Evolutionary conservation across 768 basidiomycete species (phyloP).

Genomic region (Hysterangium stoloniferum): DNA sequence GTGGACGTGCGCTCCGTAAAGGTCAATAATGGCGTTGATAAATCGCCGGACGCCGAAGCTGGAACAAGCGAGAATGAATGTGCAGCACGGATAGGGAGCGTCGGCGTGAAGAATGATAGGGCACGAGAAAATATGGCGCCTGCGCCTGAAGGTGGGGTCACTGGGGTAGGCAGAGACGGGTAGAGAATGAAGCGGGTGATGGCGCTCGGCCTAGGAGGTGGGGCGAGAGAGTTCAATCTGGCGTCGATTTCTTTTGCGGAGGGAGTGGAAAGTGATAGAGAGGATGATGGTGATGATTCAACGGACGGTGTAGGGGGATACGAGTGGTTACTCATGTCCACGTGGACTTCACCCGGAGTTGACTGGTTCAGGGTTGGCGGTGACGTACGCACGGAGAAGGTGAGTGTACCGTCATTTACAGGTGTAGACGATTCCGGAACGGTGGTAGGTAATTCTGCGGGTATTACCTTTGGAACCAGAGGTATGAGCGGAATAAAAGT

Average conservation of each 20-base stretch:
- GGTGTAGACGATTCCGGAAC: neutral
- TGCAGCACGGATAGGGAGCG: slow-evolving; percentile 6
- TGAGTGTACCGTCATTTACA: slow-evolving; percentile 2
- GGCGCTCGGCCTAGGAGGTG: neutral
- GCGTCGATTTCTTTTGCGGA: slow-evolving; percentile 24
- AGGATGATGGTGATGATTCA: slow-evolving; percentile 13
- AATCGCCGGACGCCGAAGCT: neutral
- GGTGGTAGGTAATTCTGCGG: slow-evolving; percentile 5
- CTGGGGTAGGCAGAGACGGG: slow-evolving; percentile 12
- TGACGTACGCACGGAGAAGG: slow-evolving; percentile 6
- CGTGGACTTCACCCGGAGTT: slow-evolving; percentile 12
- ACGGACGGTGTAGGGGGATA: slow-evolving; percentile 29
- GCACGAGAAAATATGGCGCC: slow-evolving; percentile 9
- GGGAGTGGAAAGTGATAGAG: slow-evolving; percentile 13
- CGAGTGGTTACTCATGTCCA: slow-evolving; percentile 27
- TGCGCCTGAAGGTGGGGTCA: slow-evolving; percentile 7
- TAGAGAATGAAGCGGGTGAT: slow-evolving; percentile 13
- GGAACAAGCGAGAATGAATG: slow-evolving; percentile 12
- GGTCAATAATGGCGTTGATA: slow-evolving; percentile 39
- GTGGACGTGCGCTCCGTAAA: slow-evolving; percentile 71
- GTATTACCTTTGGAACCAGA: slow-evolving; percentile 10
- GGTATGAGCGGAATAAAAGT: slow-evolving; percentile 27
- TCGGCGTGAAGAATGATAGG: neutral
- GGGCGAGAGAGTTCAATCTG: slow-evolving; percentile 20
- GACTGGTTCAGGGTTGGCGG: neutral